A percentile compares a stretch with the other conserved stretches of the same genome.
phyloP scores from a whole-genome alignment of 495 filamentous ascomycete genomes.

The Bathelium albidoporum region DNA sequence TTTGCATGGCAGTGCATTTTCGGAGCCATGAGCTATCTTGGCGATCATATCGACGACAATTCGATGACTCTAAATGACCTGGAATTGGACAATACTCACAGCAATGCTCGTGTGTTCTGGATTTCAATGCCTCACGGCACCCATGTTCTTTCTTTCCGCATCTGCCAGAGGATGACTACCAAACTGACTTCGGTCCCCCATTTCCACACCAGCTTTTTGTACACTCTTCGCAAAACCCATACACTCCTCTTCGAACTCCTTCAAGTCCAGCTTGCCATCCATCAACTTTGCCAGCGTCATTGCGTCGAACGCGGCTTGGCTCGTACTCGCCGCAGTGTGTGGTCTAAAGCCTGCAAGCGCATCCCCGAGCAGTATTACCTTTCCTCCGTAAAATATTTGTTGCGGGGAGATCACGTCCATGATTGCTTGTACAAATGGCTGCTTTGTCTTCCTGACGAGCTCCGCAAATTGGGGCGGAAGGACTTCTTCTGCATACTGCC shows the following conservation, averaged over 20 bases:
- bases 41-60: too few relatives aligned
- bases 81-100: too few relatives aligned
- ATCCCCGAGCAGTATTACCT: conserved; percentile 46
- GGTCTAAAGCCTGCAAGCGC: conserved; percentile 47
- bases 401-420: conserved; percentile 41
- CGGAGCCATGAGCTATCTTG: too few relatives aligned
- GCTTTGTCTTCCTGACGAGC: conserved; percentile 36
- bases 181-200: conserved; percentile 41
- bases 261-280: conserved; percentile 28
- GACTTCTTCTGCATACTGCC: conserved; percentile 28
- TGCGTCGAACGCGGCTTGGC: conserved; percentile 21
- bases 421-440: conserved; percentile 46
- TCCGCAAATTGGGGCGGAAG: conserved; percentile 46
- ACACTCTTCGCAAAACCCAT: conserved; percentile 39
- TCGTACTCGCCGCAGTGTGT: conserved; percentile 38
- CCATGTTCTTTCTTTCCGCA: conserved; percentile 1
- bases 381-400: conserved; percentile 38
- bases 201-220: conserved; percentile 36
- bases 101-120: too few relatives aligned
- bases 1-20: too few relatives aligned
- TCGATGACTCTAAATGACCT: too few relatives aligned
- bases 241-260: conserved; percentile 36
- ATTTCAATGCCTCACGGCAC: not conserved
- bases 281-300: conserved; percentile 20
- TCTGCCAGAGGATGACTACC: conserved; percentile 27